Percentiles rank a stretch among this genome's conserved stretches.
These are phyloP conservation scores for Eimeria acervulina DNA, from an alignment of 169 alveolate species.

Conservation along the genomic window DNA sequence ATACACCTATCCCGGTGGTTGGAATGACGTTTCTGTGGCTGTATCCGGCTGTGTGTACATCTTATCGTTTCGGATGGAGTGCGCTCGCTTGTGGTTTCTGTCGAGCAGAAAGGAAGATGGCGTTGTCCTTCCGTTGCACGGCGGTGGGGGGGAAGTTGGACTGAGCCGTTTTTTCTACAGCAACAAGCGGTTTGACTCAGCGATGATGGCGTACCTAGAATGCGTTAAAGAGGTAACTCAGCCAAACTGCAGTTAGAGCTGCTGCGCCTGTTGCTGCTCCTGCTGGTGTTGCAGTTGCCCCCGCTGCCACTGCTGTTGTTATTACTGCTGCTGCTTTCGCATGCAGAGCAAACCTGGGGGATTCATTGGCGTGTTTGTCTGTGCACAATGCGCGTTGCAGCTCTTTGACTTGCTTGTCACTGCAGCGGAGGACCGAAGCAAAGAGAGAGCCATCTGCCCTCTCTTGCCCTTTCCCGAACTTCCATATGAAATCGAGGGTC, in stretches of 20 bases:
- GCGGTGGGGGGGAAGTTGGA: conserved; percentile 81
- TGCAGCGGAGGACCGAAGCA: conserved; percentile 73
- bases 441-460: conserved; percentile 45
- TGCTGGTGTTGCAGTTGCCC: background rate
- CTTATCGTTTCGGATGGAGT: background rate
- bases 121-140: conserved; percentile 78
- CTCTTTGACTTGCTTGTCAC: conserved; percentile 68
- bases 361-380: conserved; percentile 15
- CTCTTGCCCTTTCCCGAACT: conserved; percentile 72
- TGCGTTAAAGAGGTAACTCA: conserved; percentile 70
- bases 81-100: background rate
- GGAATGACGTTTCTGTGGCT: background rate
- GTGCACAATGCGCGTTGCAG: conserved; percentile 48
- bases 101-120: conserved; percentile 76
- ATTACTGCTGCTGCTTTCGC: background rate
- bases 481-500: conserved; percentile 83
- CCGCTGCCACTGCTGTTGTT: background rate
- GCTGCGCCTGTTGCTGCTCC: background rate
- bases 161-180: conserved; percentile 80
- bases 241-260: background rate
- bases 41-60: background rate
- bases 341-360: background rate
- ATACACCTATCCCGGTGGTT: background rate
- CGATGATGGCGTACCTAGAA: conserved; percentile 81
- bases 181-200: conserved; percentile 78